A percentile compares a stretch with the other conserved stretches of the same genome.
Evolutionary conservation across 768 basidiomycete genomes (phyloP).

Genomic region (Serendipita sp.): DNA sequence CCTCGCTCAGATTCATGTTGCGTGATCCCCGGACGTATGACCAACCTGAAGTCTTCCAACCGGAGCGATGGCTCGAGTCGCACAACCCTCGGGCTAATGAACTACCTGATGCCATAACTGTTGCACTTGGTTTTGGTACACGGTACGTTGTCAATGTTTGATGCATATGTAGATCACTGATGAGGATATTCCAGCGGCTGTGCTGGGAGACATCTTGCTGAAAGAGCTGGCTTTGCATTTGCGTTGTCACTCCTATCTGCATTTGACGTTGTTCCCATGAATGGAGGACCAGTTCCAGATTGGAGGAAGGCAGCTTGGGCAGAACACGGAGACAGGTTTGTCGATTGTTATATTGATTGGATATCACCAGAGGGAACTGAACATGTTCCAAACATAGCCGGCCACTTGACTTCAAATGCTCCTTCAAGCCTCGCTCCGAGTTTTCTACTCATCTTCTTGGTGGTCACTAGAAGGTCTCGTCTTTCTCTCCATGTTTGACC

Average conservation of each 20-base stretch:
- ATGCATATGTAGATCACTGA: slow-evolving; percentile 11
- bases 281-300: not conserved
- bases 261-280: not conserved
- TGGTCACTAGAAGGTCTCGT: too few species aligned
- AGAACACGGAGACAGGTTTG: not conserved
- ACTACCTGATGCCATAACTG: slow-evolving; percentile 21
- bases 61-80: slow-evolving; percentile 9
- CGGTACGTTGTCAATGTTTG: slow-evolving; percentile 24
- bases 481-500: too few species aligned
- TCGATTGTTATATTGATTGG: not conserved
- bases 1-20: not conserved
- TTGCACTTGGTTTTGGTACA: slow-evolving; percentile 56
- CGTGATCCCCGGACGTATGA: not conserved
- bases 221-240: slow-evolving; percentile 14
- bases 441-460: not conserved
- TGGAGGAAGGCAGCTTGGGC: not conserved
- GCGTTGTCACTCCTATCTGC: not conserved
- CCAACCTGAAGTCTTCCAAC: slow-evolving; percentile 3
- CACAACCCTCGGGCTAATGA: not conserved
- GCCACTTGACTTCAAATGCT: not conserved
- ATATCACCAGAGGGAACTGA: not conserved
- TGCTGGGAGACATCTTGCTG: slow-evolving; percentile 37
- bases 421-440: not conserved
- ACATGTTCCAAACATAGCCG: not conserved
- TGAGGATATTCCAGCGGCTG: not conserved